Evolutionary conservation across 1,139 yeast species (phyloP).

Genomic region (Starmera stellimalicola): DNA sequence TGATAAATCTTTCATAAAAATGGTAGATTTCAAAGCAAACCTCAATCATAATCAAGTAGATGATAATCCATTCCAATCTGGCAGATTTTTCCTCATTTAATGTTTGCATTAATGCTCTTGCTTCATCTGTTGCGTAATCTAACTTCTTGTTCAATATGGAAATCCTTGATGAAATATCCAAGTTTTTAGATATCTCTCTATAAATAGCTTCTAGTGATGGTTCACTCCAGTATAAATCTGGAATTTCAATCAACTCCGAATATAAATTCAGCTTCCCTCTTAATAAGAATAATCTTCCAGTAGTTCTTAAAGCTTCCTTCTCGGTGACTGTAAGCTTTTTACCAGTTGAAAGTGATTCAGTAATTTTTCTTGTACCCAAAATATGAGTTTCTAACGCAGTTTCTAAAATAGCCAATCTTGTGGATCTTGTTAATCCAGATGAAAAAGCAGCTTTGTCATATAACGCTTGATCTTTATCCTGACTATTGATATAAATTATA

Average conservation of each 20-base stretch:
- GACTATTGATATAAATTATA: conserved; percentile 51
- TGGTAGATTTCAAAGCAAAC: conserved; percentile 72
- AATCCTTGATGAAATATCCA: conserved; percentile 73
- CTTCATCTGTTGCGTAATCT: conserved; percentile 87
- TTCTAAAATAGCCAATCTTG: conserved; percentile 75
- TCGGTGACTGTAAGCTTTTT: conserved; percentile 46
- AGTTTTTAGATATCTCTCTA: conserved; percentile 53
- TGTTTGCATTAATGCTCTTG: conserved; percentile 65
- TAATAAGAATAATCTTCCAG: conserved; percentile 65
- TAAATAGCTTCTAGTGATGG: conserved; percentile 74
- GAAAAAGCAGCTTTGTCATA: conserved; percentile 85
- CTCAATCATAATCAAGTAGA: conserved; percentile 71
- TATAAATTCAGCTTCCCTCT: conserved; percentile 78
- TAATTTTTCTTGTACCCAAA: conserved; percentile 48
- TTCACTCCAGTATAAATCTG: conserved; percentile 89
- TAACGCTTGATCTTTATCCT: conserved; percentile 34
- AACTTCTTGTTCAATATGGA: conserved; percentile 71
- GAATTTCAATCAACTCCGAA: conserved; percentile 86
- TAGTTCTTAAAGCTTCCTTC: conserved; percentile 53
- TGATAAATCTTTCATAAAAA: conserved; percentile 34
- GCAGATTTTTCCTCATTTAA: conserved; percentile 70
- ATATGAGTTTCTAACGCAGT: conserved; percentile 61
- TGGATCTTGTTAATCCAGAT: conserved; percentile 77
- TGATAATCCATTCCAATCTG: conserved; percentile 81
- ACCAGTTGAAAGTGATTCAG: conserved; percentile 62